These are phyloP conservation scores for Herpetomonas muscarum DNA, from an alignment of 208 protist genomes.

Conservation along the genomic window DNA sequence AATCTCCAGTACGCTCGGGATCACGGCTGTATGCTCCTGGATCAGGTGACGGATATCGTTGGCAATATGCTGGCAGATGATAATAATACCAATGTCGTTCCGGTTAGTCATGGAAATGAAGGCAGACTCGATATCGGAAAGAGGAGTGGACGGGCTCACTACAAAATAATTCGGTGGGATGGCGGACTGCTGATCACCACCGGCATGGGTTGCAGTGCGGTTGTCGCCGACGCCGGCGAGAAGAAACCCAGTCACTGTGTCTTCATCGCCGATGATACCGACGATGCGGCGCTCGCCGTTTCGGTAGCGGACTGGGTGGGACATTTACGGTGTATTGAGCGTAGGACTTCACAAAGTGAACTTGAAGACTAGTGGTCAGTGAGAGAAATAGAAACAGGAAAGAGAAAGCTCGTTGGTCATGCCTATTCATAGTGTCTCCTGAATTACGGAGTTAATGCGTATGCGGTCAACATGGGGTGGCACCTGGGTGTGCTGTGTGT, in stretches of 20 bases:
- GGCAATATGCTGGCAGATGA: slow-evolving; percentile 96
- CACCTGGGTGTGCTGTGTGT: no score
- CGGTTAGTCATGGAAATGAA: slow-evolving; percentile 88
- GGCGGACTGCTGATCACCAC: slow-evolving; percentile 16
- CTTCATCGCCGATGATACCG: slow-evolving; percentile 92
- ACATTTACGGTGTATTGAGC: no score
- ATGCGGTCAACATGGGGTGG: no score
- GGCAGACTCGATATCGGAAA: slow-evolving; percentile 90
- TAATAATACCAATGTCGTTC: slow-evolving; percentile 92
- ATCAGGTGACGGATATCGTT: slow-evolving; percentile 94
- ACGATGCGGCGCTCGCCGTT: slow-evolving; percentile 82
- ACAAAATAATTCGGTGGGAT: slow-evolving; percentile 89
- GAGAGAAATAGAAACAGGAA: neutral
- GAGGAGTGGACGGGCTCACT: slow-evolving; percentile 84
- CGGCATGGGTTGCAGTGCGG: slow-evolving; percentile 21
- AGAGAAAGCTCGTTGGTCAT: no score
- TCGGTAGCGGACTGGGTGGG: slow-evolving; percentile 35
- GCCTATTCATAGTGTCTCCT: no score
- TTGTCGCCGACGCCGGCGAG: slow-evolving; percentile 94
- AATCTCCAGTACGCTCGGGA: slow-evolving; percentile 96
- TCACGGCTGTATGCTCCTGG: slow-evolving; percentile 82
- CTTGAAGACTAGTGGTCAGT: no score
- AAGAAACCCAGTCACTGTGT: slow-evolving; percentile 96
- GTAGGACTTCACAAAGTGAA: no score
- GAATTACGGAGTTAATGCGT: no score